Base-by-base conservation (phyloP, 768 basidiomycete species). In the Cubamyces lactineus region DNA sequence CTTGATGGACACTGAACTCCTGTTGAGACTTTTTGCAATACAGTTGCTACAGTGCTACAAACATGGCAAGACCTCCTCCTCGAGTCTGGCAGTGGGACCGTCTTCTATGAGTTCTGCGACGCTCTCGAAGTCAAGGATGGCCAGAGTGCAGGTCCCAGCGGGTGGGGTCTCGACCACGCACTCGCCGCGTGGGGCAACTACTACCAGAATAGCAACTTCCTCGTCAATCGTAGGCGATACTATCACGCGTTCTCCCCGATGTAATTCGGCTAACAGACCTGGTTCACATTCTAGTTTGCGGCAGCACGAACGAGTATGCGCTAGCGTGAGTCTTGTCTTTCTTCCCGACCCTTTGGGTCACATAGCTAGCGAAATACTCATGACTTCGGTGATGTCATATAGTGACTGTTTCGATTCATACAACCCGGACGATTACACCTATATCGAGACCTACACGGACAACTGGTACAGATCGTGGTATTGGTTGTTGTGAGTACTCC, bases 21-120 rank as follows among this genome's bases (percentile, higher is more conserved):
- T 9, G 41, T 34, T 48, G 12, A 38, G 19, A 19, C 39, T 28
- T 8, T 41, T 21, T 19, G 13, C 16, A 12, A 21, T 19, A 6
- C 26, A 77, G 76, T 78, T 48, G 66, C 74, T 19, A 74, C 84
- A 65, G 81, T 82, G 67, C 77, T 87, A 8, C 86, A 81, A 79
- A 86, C 87, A 53, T 92, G 89, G 89, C 89, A 91, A 66, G 65
- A 66, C 8, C 69, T 91, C 19, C 82, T 84, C 43, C 84, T 85
- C 1, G 74, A 77, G 15, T 72, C 74, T 2, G 86, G 85, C 9
- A 34, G 34, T 4, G 72, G 69, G 16, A 74, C 76, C 0, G 67
- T 68, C 24, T 89, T 89, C 74, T 85, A 77, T 75, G 61, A 78
- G 19, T 89, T 88, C 70, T 88, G 87, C 61, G 86, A 89, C 67